phyloP scores from a whole-genome alignment of 805 yeast genomes.

The Yamadazyma endophytica region DNA sequence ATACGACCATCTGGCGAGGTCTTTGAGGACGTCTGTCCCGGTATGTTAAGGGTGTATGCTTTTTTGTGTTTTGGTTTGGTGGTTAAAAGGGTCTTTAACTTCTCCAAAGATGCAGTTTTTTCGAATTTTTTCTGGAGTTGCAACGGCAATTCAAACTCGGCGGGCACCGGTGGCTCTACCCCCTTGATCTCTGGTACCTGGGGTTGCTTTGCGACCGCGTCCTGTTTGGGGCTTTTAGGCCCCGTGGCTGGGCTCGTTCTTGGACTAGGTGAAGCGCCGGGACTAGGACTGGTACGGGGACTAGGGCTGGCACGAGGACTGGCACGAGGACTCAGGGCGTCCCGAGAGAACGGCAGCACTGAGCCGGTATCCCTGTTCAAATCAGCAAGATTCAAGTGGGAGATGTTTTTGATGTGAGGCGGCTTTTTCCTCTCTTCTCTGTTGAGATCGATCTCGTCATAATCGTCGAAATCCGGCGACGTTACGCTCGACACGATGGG shows the following conservation, averaged over 20 bases:
- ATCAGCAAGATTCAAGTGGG: constrained; percentile 37
- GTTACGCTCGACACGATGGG: constrained; percentile 57
- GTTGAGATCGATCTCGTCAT: constrained; percentile 17
- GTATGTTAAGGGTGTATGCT: constrained; percentile 85
- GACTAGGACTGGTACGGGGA: too few species aligned
- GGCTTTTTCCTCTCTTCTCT: constrained; percentile 15
- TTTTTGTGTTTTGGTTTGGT: constrained; percentile 44
- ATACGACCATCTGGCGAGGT: constrained; percentile 72
- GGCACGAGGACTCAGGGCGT: too few species aligned
- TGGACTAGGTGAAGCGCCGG: too few species aligned
- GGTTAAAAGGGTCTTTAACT: constrained; percentile 29
- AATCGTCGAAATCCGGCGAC: constrained; percentile 46
- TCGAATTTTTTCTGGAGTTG: constrained; percentile 33
- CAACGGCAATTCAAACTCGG: constrained; percentile 26
- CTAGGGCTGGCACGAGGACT: too few species aligned
- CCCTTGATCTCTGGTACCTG: neutral
- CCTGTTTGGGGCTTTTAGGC: neutral
- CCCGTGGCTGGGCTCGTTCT: neutral
- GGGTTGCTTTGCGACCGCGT: neutral
- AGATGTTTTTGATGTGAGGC: constrained; percentile 25
- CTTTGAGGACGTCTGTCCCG: constrained; percentile 83
- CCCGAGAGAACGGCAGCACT: too few species aligned
- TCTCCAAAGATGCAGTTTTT: constrained; percentile 39
- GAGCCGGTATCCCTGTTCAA: constrained; percentile 15
- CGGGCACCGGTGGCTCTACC: constrained; percentile 11